Evolutionary conservation across 768 basidiomycete genomes (phyloP).

Genomic region (Lyophyllum atratum): DNA sequence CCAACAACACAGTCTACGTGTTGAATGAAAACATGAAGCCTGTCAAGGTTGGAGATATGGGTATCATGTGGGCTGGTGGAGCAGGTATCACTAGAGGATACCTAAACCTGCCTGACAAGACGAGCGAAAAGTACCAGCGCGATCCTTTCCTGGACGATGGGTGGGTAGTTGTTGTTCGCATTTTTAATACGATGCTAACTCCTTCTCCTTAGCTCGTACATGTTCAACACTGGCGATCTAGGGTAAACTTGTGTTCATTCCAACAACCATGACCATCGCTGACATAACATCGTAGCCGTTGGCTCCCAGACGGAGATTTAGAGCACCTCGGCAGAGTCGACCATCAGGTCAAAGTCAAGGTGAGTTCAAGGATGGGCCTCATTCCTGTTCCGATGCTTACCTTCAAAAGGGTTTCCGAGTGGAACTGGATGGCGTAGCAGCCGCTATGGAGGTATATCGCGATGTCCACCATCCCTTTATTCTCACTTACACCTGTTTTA

Average conservation of each 20-base stretch:
- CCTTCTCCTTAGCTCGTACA: slow-evolving; percentile 30
- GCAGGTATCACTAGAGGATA: slow-evolving; percentile 56
- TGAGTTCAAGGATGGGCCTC: slow-evolving; percentile 15
- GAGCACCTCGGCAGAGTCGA: slow-evolving; percentile 60
- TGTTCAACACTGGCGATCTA: slow-evolving; percentile 68
- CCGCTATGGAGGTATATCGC: slow-evolving; percentile 51
- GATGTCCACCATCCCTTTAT: no score
- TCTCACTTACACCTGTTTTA: not conserved
- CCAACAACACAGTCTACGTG: slow-evolving; percentile 47
- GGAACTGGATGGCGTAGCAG: slow-evolving; percentile 60
- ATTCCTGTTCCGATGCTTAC: not conserved
- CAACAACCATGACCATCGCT: not conserved
- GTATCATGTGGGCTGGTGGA: slow-evolving; percentile 62
- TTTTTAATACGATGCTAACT: no score
- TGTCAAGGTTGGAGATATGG: slow-evolving; percentile 35
- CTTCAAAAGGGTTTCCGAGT: slow-evolving; percentile 51
- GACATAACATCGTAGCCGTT: slow-evolving; percentile 33
- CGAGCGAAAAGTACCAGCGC: slow-evolving; percentile 44
- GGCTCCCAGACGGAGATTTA: slow-evolving; percentile 51
- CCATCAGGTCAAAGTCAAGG: slow-evolving; percentile 65
- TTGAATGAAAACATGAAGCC: slow-evolving; percentile 39
- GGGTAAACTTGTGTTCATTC: slow-evolving; percentile 32
- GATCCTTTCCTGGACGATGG: slow-evolving; percentile 56
- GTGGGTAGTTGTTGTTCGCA: no score
- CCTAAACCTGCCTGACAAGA: slow-evolving; percentile 55